A percentile compares a stretch with the other conserved stretches of the same genome.
These are phyloP conservation scores for Marsdenia floribunda DNA, from an alignment of 257 asterid species.

Conservation along the genomic window DNA sequence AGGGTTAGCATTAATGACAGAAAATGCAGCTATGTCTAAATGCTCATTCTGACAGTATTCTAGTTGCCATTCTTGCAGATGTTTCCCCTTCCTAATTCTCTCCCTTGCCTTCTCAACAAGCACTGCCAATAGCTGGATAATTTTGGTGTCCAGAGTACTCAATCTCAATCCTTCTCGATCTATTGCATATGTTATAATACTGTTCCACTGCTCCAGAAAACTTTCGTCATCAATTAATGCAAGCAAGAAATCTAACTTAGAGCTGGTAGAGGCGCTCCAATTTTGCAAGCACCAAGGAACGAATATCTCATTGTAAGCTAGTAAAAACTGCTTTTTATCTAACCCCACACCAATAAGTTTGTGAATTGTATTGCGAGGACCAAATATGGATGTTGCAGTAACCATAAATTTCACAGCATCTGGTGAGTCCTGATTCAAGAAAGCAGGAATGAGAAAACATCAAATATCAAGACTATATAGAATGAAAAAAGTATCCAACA, in stretches of 20 bases:
- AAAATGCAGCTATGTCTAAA: conserved; percentile 63
- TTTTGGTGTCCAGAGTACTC: conserved; percentile 32
- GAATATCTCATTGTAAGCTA: conserved; percentile 49
- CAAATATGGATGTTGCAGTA: conserved; percentile 59
- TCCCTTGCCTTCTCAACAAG: conserved; percentile 79
- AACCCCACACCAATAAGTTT: conserved; percentile 43
- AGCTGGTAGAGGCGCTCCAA: conserved; percentile 37
- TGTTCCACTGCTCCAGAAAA: conserved; percentile 78
- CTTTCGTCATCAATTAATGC: conserved; percentile 68
- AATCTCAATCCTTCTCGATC: conserved; percentile 27
- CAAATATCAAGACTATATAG: conserved; percentile 3
- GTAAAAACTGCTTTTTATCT: conserved; percentile 50
- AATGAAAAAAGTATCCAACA: not conserved
- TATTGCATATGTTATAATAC: conserved; percentile 48
- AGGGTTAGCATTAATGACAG: conserved; percentile 48
- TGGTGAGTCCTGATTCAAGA: conserved; percentile 63
- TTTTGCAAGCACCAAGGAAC: conserved; percentile 78
- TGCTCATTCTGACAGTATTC: conserved; percentile 60
- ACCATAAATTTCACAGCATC: conserved; percentile 58
- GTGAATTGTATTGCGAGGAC: conserved; percentile 60
- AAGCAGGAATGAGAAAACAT: conserved; percentile 16
- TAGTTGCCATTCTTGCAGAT: conserved; percentile 32
- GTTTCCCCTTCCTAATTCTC: conserved; percentile 33
- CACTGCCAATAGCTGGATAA: conserved; percentile 46
- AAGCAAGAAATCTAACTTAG: conserved; percentile 81